Percentiles rank a stretch among this genome's conserved stretches.
These are phyloP conservation scores for Microdochium nivale DNA, from an alignment of 2,329 filamentous ascomycete genomes.

Conservation along the genomic window DNA sequence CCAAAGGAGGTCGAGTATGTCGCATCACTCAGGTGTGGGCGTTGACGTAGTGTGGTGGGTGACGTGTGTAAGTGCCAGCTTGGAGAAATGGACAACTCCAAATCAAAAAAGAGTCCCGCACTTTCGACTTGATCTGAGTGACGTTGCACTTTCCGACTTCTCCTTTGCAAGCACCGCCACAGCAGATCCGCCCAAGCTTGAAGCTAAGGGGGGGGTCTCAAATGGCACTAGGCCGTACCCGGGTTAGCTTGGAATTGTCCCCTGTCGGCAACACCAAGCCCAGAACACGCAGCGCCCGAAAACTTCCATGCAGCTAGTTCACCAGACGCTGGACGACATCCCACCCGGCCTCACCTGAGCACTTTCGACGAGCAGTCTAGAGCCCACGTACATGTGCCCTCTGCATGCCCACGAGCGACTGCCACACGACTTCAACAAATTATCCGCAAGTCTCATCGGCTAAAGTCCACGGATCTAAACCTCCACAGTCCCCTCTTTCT, in stretches of 20 bases:
- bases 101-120: neutral
- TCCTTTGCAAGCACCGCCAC: no score
- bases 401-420: no score
- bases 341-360: neutral
- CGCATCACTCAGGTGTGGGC: neutral
- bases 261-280: neutral
- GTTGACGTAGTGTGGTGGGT: neutral
- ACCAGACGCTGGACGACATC: neutral
- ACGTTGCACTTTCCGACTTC: slow-evolving; percentile 4
- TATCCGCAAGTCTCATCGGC: no score
- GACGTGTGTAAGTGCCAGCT: neutral
- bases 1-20: neutral
- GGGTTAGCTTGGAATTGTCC: neutral
- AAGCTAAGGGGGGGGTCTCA: no score
- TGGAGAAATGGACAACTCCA: neutral
- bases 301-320: neutral
- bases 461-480: slow-evolving; percentile 1
- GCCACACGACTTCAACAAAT: no score
- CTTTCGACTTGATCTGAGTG: neutral
- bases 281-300: neutral
- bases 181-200: no score
- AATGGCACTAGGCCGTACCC: no score
- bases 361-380: neutral
- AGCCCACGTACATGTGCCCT: no score
- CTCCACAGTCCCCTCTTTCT: no score